phyloP scores from a whole-genome alignment of 2,329 filamentous ascomycete genomes.

The Clathrospora elynae region DNA sequence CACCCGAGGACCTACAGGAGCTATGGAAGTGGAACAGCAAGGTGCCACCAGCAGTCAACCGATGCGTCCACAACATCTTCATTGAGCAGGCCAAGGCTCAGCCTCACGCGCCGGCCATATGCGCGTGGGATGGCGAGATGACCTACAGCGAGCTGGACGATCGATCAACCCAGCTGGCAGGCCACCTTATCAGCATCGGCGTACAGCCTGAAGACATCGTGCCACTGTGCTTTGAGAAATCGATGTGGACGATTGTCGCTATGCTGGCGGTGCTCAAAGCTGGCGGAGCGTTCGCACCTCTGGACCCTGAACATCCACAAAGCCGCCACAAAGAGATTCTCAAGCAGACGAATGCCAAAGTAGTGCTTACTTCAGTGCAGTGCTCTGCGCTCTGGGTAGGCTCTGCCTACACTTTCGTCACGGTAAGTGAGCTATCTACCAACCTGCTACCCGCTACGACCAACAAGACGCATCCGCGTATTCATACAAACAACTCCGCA shows the following conservation, averaged over 20 bases:
- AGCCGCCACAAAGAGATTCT: conserved; percentile 37
- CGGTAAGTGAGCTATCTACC: neutral
- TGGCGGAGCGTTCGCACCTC: conserved; percentile 49
- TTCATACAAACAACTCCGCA: conserved; percentile 49
- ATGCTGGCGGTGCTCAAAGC: conserved; percentile 52
- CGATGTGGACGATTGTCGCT: conserved; percentile 32
- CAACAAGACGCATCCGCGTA: neutral
- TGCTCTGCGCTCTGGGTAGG: neutral
- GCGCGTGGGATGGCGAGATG: conserved; percentile 10
- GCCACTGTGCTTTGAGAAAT: conserved; percentile 33
- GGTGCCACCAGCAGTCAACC: conserved; percentile 18
- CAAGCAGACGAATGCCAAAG: conserved; percentile 13
- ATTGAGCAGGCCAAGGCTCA: conserved; percentile 5
- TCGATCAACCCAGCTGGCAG: conserved; percentile 6
- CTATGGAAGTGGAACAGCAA: neutral
- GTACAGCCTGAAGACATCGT: conserved; percentile 19
- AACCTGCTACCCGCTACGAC: neutral
- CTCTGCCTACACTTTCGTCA: neutral
- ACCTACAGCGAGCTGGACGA: conserved; percentile 1
- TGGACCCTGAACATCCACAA: conserved; percentile 37
- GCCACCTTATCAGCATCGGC: conserved; percentile 8
- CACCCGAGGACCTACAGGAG: no score
- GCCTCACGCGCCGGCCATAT: conserved; percentile 23
- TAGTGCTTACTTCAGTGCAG: neutral
- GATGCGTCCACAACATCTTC: conserved; percentile 19